Base-by-base conservation (phyloP, 2,329 filamentous ascomycete genomes). In the Ophiognomonia clavigignenti-juglandacearum region DNA sequence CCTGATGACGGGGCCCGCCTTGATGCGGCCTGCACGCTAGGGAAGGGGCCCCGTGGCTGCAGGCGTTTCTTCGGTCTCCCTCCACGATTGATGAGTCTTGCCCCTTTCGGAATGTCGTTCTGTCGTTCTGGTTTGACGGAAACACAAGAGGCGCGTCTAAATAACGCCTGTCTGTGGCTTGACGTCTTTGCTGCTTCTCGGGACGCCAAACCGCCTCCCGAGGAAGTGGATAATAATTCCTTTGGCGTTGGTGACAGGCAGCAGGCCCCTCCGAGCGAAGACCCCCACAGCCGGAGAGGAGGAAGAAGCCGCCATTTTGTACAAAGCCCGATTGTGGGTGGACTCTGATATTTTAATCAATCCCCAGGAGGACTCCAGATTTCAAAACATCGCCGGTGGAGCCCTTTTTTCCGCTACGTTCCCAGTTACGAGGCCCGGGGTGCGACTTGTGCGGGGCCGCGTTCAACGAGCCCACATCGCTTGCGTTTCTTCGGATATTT, bases 21-120 rank as follows among this genome's bases (percentile, higher is more conserved):
- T 44, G 39, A 43, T 48, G 50, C 50, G 48, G 39, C 46, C 46
- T 48, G 47, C 46, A 52, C 46, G 50, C 46, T 42, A 46, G 42
- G 27, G 34, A 43, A 52, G 50, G 43, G 43, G 42, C 42, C 31
- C 32, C 22, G 43, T 51, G 49, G 42, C 42, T 46, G 46, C 50
- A 52, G 50, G 50, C 39, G 42, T 52, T 40, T 45, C 41, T 40
- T 45, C 32, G 38, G 41, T 24, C 41, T 6, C 10, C 27, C 29
- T 41, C 35, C 46, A n/a, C n/a, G n/a, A n/a, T n/a, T n/a, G n/a
- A n/a, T n/a, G n/a, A n/a, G n/a, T n/a, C 45, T 48, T 38, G 32
- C 39, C 36, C 29, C 16, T 45, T 48, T 20, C 32, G 49, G 47
- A 41, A 45, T 36, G 36, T 49, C 46, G 45, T 48, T 43, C 39